Conservation (phyloP, 1,284 basidiomycete species). For the Fomitopsis schrenkii region DNA sequence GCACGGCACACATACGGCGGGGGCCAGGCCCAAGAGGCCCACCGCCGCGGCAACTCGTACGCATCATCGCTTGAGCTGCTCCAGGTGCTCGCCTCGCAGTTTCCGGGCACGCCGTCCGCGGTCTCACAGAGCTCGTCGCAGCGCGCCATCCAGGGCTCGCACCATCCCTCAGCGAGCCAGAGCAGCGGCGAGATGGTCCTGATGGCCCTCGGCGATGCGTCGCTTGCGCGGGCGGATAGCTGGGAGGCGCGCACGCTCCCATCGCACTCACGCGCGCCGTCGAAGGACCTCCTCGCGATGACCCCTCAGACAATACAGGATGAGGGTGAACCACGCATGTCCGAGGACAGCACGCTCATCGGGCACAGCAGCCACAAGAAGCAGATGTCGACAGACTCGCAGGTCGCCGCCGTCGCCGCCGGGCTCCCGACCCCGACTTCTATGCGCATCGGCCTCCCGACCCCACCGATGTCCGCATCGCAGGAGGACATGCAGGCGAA, state of each 20-base stretch:
- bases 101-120: conserved; percentile 43
- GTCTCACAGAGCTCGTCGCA: conserved; percentile 6
- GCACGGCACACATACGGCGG: conserved; percentile 6
- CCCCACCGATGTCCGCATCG: conserved; percentile 1
- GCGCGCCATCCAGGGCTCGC: neutral
- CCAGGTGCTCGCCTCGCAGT: conserved; percentile 46
- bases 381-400: conserved; percentile 5
- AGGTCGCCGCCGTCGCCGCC: conserved; percentile 8
- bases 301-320: neutral
- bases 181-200: neutral
- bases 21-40: conserved; percentile 2
- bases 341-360: conserved; percentile 1
- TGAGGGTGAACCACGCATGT: neutral
- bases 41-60: conserved; percentile 8
- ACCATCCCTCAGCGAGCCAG: neutral
- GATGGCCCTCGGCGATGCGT: neutral
- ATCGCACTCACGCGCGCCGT: neutral
- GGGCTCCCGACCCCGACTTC: conserved; percentile 14
- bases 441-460: conserved; percentile 3
- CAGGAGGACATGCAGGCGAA: conserved; percentile 1
- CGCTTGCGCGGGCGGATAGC: neutral
- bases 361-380: neutral
- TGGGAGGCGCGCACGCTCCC: neutral
- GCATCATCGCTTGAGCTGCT: conserved; percentile 34
- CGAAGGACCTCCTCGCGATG: neutral